These are phyloP conservation scores for Gynostemma pentaphyllum DNA, from an alignment of 306 rosid genomes.

Conservation along the genomic window DNA sequence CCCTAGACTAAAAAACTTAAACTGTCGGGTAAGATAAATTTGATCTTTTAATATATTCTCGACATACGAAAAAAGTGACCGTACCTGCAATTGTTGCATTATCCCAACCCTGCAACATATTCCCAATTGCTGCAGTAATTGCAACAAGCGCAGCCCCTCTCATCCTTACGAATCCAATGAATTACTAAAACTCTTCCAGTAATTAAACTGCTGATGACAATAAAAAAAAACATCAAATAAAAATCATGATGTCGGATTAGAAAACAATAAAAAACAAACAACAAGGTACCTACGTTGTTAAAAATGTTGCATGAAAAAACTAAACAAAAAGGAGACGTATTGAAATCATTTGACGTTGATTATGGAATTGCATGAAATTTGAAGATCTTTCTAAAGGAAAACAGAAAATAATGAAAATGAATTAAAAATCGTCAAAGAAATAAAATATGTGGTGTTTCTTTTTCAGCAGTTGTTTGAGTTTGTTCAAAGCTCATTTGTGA, in stretches of 20 bases:
- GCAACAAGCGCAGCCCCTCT: constrained; percentile 25
- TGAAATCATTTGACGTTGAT: not conserved
- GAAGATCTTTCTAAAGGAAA: not conserved
- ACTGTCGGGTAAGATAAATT: no score
- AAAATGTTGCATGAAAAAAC: not conserved
- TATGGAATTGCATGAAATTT: not conserved
- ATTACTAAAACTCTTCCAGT: not conserved
- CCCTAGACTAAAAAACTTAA: no score
- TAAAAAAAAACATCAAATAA: not conserved
- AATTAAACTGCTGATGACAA: no score
- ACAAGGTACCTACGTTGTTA: not conserved
- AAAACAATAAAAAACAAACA: not conserved
- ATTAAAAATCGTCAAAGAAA: not conserved
- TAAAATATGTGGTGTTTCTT: no score
- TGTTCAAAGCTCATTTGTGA: no score
- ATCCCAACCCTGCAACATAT: constrained; percentile 34
- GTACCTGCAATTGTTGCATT: constrained; percentile 36
- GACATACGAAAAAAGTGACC: no score
- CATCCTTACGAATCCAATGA: constrained; percentile 8
- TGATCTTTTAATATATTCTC: no score
- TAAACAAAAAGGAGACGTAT: not conserved
- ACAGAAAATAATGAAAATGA: not conserved
- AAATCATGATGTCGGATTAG: not conserved
- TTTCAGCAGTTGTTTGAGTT: no score
- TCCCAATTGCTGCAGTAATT: constrained; percentile 26